phyloP scores from a whole-genome alignment of 345 rosid genomes.

The Rhizophora mangle region DNA sequence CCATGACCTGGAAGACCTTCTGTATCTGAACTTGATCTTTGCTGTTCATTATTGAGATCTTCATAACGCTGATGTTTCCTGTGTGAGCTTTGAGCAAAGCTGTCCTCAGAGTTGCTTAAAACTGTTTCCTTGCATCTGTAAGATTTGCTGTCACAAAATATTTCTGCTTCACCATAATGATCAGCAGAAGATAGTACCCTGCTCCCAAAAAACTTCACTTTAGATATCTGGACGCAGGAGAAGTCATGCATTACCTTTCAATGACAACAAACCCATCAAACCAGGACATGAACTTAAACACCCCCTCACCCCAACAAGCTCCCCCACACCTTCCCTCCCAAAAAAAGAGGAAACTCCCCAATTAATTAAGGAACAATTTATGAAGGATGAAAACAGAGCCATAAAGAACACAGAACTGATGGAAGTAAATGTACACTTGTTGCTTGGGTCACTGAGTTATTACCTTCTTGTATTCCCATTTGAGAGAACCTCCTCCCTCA shows the following conservation, averaged over 20 bases:
- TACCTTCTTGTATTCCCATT: slow-evolving; percentile 29
- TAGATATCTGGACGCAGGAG: background rate
- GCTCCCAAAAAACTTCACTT: background rate
- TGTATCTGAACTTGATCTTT: slow-evolving; percentile 35
- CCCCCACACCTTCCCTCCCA: no score
- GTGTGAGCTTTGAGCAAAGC: slow-evolving; percentile 21
- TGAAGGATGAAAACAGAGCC: no score
- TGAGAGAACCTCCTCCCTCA: slow-evolving; percentile 20
- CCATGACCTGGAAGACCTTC: slow-evolving; percentile 32
- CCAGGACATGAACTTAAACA: background rate
- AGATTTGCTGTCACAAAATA: background rate
- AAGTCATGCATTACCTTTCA: background rate
- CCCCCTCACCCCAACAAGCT: no score
- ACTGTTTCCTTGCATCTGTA: slow-evolving; percentile 18
- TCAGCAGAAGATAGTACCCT: slow-evolving; percentile 18
- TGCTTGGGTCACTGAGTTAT: background rate
- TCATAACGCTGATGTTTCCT: slow-evolving; percentile 6
- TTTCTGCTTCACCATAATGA: slow-evolving; percentile 19
- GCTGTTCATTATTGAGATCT: slow-evolving; percentile 6
- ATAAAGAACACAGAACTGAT: no score
- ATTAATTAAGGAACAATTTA: no score
- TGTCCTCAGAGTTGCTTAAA: slow-evolving; percentile 24
- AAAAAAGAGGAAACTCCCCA: no score
- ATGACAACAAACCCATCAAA: background rate
- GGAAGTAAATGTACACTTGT: background rate